These are phyloP conservation scores for Cystobasidium onofrii DNA, from an alignment of 768 basidiomycete species.

Conservation along the genomic window DNA sequence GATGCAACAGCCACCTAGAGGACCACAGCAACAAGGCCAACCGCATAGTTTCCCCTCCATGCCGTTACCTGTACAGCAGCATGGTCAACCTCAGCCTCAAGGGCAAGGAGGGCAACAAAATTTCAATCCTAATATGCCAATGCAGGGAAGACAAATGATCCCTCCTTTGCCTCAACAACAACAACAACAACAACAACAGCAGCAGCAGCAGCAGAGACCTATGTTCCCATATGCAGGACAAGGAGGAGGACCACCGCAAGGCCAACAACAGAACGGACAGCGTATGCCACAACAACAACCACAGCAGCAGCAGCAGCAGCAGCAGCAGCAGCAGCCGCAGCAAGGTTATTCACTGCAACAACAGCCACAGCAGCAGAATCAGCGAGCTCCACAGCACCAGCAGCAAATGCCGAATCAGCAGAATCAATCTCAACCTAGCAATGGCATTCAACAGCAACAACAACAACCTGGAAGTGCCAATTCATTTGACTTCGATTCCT, in stretches of 20 bases:
- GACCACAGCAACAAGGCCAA: not conserved
- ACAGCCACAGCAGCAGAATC: slow-evolving; percentile 32
- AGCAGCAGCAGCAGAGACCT: slow-evolving; percentile 2
- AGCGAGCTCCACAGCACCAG: slow-evolving; percentile 21
- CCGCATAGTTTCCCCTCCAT: not conserved
- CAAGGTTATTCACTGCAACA: not conserved
- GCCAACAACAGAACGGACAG: not conserved
- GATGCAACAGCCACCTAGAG: not conserved
- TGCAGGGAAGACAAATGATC: slow-evolving; percentile 1
- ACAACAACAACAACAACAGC: not conserved
- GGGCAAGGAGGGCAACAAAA: not conserved
- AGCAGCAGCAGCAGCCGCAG: not conserved
- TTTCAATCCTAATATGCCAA: not conserved
- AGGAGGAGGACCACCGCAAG: not conserved
- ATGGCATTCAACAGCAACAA: slow-evolving; percentile 6
- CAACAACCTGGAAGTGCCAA: slow-evolving; percentile 4
- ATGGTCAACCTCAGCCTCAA: slow-evolving; percentile 9
- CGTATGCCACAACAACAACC: not conserved
- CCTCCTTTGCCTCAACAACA: not conserved
- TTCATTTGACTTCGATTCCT: slow-evolving; percentile 15
- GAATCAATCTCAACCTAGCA: slow-evolving; percentile 14
- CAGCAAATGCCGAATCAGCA: slow-evolving; percentile 18
- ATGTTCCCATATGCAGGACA: slow-evolving; percentile 5
- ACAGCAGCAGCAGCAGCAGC: not conserved
- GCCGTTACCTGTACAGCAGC: not conserved